phyloP scores from a whole-genome alignment of 2,329 filamentous ascomycete species.

The Colletotrichum spaethianum region DNA sequence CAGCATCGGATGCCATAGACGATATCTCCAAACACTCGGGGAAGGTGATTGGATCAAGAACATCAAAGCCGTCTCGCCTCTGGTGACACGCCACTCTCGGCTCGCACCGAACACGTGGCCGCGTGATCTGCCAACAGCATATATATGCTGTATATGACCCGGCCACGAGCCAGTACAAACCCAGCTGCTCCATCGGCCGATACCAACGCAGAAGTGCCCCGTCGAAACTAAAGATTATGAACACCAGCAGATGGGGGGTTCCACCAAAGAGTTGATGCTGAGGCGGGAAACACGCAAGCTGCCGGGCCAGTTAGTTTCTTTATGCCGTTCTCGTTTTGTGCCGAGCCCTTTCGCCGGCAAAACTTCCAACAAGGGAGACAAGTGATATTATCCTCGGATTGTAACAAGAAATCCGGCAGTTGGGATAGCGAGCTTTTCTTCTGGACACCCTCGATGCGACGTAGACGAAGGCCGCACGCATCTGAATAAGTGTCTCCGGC shows the following conservation, averaged over 20 bases:
- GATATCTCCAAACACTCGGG: slow-evolving; percentile 2
- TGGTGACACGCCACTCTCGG: neutral
- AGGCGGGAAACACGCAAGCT: too few species aligned
- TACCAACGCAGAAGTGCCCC: neutral
- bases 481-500: neutral
- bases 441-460: neutral
- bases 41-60: neutral
- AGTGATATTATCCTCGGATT: neutral
- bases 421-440: too few species aligned
- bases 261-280: neutral
- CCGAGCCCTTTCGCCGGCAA: neutral
- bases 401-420: too few species aligned
- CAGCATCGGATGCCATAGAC: neutral
- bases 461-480: too few species aligned
- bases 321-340: neutral
- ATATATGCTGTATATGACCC: neutral
- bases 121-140: neutral
- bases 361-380: too few species aligned
- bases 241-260: neutral
- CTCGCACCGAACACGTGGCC: slow-evolving; percentile 16
- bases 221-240: neutral
- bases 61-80: neutral
- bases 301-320: neutral
- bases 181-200: neutral
- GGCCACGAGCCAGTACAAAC: neutral